Evolutionary conservation across 495 filamentous ascomycete species (phyloP), one percentile per base, ranked within the genome.

Genomic region (Annulohypoxylon nitens): DNA sequence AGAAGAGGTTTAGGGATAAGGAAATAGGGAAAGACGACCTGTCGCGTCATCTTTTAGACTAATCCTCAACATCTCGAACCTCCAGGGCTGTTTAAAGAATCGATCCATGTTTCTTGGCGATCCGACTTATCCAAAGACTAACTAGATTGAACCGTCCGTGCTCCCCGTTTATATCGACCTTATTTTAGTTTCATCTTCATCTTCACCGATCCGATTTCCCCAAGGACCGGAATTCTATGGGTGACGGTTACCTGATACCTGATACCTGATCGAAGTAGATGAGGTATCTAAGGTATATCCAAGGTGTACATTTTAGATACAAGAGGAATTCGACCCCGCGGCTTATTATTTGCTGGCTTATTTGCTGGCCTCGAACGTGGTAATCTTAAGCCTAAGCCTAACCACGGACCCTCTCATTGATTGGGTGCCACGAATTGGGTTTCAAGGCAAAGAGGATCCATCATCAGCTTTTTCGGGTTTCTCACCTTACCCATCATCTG

Each of bases 401-500:
- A 69, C 47, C 60, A 18, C 23, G 63, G 53, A 58, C 45, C 36
- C 54, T 36, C 43, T 61, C n/a, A 64, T 50, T 75, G 72, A 75
- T 75, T 75, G 72, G 72, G 62, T 64, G 72, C 72, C 72, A 70
- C 61, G 50, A 59, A 25, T 67, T 63, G 41, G 67, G 50, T 67
- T 58, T 70, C 72, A 55, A 75, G 43, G 67, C 67, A 36, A 67
- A 64, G 64, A 43, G 72, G 72, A 75, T 70, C 72, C 63, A 74
- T 69, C 71, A 36, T 66, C 55, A 65, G 50, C 41, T 65, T 69
- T 64, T 37, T 34, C 37, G 57, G 63, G 67, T 54, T 67, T 75
- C 72, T 75, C 63, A 75, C 72, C 72, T 75, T 67, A 75, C 72
- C 72, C 72, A 75, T 75, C 61, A 45, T 34, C 57, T 70, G 41